These are phyloP conservation scores for Lanzia echinophila DNA, from an alignment of 2,329 filamentous ascomycete genomes.

Conservation along the genomic window DNA sequence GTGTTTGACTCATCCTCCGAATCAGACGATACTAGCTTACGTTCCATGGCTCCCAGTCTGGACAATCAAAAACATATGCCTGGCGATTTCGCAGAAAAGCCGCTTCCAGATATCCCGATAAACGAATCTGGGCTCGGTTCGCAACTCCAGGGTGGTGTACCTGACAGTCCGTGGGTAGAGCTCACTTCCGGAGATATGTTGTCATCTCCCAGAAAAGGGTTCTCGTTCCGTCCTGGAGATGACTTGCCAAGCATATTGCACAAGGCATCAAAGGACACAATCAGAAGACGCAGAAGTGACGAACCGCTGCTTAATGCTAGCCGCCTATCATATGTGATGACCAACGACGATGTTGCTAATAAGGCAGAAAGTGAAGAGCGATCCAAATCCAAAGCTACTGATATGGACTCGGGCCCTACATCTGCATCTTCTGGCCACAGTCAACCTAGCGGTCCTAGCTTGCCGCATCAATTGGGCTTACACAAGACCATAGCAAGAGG, in stretches of 20 bases:
- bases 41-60: not conserved
- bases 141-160: not conserved
- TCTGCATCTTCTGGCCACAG: not conserved
- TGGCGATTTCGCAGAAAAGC: slow-evolving; percentile 10
- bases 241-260: slow-evolving; percentile 11
- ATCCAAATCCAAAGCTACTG: not conserved
- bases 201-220: slow-evolving; percentile 12
- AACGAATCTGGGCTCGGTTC: not conserved
- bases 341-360: not conserved
- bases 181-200: not conserved
- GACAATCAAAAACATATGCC: not conserved
- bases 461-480: not conserved
- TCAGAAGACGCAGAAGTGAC: not conserved
- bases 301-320: not conserved
- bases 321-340: slow-evolving; percentile 2
- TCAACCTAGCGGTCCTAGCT: not conserved
- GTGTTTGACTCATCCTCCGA: slow-evolving; percentile 16
- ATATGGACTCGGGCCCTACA: not conserved
- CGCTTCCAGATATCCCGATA: slow-evolving; percentile 14
- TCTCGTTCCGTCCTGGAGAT: slow-evolving; percentile 25
- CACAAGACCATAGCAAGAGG: slow-evolving; percentile 10
- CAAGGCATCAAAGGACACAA: not conserved
- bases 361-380: not conserved
- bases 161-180: not conserved
- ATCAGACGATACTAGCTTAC: slow-evolving; percentile 14